A percentile compares a stretch with the other conserved stretches of the same genome.
Evolutionary conservation across 106 monocot genomes (phyloP).

Genomic region (Acanthochlamys bracteata): DNA sequence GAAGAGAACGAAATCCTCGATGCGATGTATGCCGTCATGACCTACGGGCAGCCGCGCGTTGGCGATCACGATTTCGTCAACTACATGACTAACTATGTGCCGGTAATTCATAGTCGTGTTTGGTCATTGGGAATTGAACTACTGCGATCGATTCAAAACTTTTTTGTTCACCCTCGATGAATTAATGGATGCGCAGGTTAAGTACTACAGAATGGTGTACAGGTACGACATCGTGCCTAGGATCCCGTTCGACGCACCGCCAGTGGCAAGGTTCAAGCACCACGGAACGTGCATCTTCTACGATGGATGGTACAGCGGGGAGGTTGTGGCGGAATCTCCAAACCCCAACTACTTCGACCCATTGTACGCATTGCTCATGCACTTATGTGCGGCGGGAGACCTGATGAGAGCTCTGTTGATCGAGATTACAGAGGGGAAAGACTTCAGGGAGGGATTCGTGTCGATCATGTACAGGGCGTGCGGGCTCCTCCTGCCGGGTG

Average conservation of each 20-base stretch:
- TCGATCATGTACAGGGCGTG: conserved; percentile 22
- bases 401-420: conserved; percentile 20
- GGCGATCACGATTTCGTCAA: conserved; percentile 21
- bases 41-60: conserved; percentile 48
- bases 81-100: conserved; percentile 5
- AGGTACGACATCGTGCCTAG: conserved; percentile 43
- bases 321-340: conserved; percentile 23
- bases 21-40: conserved; percentile 25
- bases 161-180: too few species aligned
- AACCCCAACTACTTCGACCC: conserved; percentile 32
- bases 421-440: conserved; percentile 1
- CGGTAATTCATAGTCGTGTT: too few species aligned
- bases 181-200: too few species aligned
- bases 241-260: conserved; percentile 31
- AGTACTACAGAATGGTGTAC: conserved; percentile 40
- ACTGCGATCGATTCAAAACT: too few species aligned
- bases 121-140: neutral
- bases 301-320: conserved; percentile 18
- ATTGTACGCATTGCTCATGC: conserved; percentile 4
- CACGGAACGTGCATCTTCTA: conserved; percentile 35
- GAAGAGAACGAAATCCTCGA: conserved; percentile 16
- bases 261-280: conserved; percentile 42
- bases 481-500: conserved; percentile 17
- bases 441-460: conserved; percentile 13
- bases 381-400: conserved; percentile 14